Percentiles rank a stretch among this genome's conserved stretches.
phyloP scores from a whole-genome alignment of 257 asterid genomes.

The Solanum virginianum region DNA sequence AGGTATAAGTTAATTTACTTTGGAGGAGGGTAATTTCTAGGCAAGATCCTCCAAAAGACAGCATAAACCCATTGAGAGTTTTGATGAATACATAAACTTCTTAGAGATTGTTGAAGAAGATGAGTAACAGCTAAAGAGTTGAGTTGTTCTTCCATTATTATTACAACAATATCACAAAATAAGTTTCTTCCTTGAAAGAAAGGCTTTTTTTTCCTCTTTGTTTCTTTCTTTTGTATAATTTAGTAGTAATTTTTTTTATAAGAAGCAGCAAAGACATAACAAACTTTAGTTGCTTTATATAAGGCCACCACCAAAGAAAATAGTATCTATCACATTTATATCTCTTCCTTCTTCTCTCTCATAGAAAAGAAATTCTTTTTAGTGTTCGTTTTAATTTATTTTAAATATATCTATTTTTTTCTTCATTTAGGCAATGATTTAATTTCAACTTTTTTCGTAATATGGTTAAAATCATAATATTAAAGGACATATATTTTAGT shows the following conservation, averaged over 20 bases:
- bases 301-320: constrained; percentile 32
- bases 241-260: neutral
- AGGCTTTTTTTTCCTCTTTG: neutral
- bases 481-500: too few relatives aligned
- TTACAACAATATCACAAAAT: neutral
- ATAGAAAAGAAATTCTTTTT: neutral
- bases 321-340: constrained; percentile 7
- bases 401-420: too few relatives aligned
- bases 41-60: constrained; percentile 98
- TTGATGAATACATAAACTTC: constrained; percentile 83
- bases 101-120: constrained; percentile 94
- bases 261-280: constrained; percentile 52
- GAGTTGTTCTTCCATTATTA: constrained; percentile 71
- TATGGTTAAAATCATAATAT: too few relatives aligned
- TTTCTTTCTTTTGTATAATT: neutral
- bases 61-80: constrained; percentile 99
- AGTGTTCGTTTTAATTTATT: too few relatives aligned
- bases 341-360: neutral
- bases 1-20: constrained; percentile 30
- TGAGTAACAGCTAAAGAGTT: constrained; percentile 81
- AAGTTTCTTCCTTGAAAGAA: too few relatives aligned
- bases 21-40: constrained; percentile 97
- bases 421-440: too few relatives aligned
- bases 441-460: too few relatives aligned
- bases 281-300: constrained; percentile 70